A percentile compares a stretch with the other conserved stretches of the same genome.
Conservation (phyloP, 441 rosid species). For the Populus tomentosa region DNA sequence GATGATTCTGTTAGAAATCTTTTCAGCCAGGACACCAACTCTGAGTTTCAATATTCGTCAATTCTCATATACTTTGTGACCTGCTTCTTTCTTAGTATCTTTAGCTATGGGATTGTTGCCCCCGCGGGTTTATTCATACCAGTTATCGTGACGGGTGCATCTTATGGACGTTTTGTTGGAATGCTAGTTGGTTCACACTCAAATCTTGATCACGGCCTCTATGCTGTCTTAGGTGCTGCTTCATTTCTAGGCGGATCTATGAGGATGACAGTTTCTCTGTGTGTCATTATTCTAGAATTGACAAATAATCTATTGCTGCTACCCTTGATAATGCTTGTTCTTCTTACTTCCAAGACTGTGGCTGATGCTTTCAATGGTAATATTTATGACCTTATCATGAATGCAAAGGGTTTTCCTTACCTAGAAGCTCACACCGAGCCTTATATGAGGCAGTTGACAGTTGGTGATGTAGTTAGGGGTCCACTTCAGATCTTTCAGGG, state of each 20-base stretch:
- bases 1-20: slow-evolving; percentile 86
- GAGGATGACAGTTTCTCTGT: slow-evolving; percentile 81
- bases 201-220: slow-evolving; percentile 65
- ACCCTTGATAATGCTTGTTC: slow-evolving; percentile 86
- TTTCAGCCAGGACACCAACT: slow-evolving; percentile 70
- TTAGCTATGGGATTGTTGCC: slow-evolving; percentile 77
- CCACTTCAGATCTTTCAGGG: slow-evolving; percentile 66
- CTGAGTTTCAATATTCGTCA: slow-evolving; percentile 61
- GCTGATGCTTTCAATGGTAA: slow-evolving; percentile 76
- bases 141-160: slow-evolving; percentile 74
- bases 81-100: slow-evolving; percentile 63
- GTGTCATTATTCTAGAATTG: slow-evolving; percentile 77
- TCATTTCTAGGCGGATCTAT: slow-evolving; percentile 88
- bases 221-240: slow-evolving; percentile 86
- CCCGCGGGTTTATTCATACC: slow-evolving; percentile 89
- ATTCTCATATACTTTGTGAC: slow-evolving; percentile 57
- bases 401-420: slow-evolving; percentile 79
- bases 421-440: slow-evolving; percentile 72
- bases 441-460: slow-evolving; percentile 81
- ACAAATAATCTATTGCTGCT: slow-evolving; percentile 71
- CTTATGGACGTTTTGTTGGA: slow-evolving; percentile 72
- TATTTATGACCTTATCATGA: slow-evolving; percentile 79
- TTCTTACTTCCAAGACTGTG: slow-evolving; percentile 75
- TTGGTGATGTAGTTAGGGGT: slow-evolving; percentile 67
- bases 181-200: slow-evolving; percentile 55